These are phyloP conservation scores for Backusella psychrophila DNA, from an alignment of 192 early-diverging fungal species.

Conservation along the genomic window DNA sequence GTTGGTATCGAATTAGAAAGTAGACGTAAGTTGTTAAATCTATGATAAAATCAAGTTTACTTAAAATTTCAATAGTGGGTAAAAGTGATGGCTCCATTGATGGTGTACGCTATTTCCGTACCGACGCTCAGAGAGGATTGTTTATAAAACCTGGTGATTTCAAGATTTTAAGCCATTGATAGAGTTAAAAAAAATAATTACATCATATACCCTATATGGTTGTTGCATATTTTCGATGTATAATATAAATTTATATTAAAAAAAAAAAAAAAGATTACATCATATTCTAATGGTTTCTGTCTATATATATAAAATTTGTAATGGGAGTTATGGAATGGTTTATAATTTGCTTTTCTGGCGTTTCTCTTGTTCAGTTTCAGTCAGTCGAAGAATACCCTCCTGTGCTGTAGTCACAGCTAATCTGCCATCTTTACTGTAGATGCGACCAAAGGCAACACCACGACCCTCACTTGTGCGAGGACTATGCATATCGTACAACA, in stretches of 20 bases:
- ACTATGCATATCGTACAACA: constrained; percentile 78
- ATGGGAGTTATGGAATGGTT: neutral
- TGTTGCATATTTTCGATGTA: neutral
- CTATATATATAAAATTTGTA: neutral
- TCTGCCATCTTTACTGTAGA: constrained; percentile 74
- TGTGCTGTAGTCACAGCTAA: constrained; percentile 80
- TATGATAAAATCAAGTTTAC: neutral
- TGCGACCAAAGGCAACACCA: constrained; percentile 72
- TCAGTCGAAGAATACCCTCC: constrained; percentile 72
- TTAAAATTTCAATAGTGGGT: constrained; percentile 14
- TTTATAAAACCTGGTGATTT: constrained; percentile 30
- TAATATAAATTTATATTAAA: neutral
- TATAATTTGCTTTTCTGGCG: neutral
- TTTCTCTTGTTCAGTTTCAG: neutral
- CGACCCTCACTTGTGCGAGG: constrained; percentile 66
- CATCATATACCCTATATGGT: neutral
- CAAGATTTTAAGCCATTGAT: constrained; percentile 5
- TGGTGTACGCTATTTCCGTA: constrained; percentile 26
- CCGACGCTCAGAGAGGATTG: constrained; percentile 25
- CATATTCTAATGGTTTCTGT: neutral
- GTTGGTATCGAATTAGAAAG: constrained; percentile 34
- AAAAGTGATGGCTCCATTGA: constrained; percentile 30
- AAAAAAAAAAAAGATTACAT: neutral
- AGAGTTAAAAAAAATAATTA: neutral
- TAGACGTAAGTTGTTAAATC: constrained; percentile 22